Evolutionary conservation across 768 basidiomycete genomes (phyloP), one percentile per base, ranked within the genome.

Genomic region (Lentinula sp.): DNA sequence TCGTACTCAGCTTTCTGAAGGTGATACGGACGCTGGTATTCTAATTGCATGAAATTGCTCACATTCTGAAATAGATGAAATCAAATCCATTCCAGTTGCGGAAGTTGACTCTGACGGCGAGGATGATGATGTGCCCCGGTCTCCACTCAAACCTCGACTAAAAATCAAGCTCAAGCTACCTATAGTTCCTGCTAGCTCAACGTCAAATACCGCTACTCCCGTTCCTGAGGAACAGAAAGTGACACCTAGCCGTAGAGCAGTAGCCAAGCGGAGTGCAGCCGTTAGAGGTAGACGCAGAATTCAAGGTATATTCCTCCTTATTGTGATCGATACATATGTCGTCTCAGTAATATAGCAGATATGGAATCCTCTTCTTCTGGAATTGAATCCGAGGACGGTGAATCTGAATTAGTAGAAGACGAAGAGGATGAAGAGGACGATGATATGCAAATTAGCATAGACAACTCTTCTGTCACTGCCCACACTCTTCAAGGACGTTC

Each of bases 131-230:
- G 23, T 33, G 46, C 35, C 41, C 41, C 45, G 18, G 9, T 55
- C 59, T 32, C 59, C 59, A n/a, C 20, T 50, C 8, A 50, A 60
- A 60, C 57, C 62, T 57, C 62, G 62, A 35, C 62, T 63, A n/a
- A 55, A 55, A 36, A 60, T 63, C 43, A 63, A 59, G 42, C 59
- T 63, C 4, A 63, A 63, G 45, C 59, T 63, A 33, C 62, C 62
- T 20, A 48, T 37, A 7, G 62, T 60, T 13, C 59, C 62, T 20
- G 62, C 58, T n/a, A 62, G 62, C 57, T 63, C 62, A 35, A 56
- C 62, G 20, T 63, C 62, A 5, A 60, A 60, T 36, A 63, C 62
- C 15, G 58, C 62, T 10, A 63, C 62, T 33, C 62, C 62, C 12
- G 53, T 50, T 36, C 62, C 62, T 33, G 62, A 60, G 45, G 62